A percentile compares a stretch with the other conserved stretches of the same genome.
Evolutionary conservation across 305 asterid species (phyloP).

Genomic region (Fraxinus greggii): DNA sequence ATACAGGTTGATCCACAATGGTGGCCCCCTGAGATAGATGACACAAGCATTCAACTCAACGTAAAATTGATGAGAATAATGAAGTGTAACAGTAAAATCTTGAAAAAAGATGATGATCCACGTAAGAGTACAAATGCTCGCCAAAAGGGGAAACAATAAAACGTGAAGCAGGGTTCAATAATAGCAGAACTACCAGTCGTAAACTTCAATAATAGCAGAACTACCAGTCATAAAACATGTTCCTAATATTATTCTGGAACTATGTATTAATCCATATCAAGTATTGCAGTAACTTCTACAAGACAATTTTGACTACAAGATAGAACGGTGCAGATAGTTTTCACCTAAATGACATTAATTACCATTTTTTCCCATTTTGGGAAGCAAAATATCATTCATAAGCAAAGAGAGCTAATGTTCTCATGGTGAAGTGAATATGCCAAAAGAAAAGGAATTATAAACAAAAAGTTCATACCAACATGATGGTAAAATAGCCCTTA

Average conservation of each 20-base stretch:
- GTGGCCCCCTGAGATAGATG: conserved; percentile 67
- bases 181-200: not conserved
- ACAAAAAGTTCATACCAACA: not conserved
- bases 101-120: not conserved
- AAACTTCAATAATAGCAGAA: not conserved
- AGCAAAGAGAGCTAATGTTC: not conserved
- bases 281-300: not conserved
- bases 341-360: not conserved
- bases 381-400: not conserved
- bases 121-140: not conserved
- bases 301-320: not conserved
- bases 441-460: not conserved
- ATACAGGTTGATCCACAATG: conserved; percentile 64
- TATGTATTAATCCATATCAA: not conserved
- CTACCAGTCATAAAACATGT: not conserved
- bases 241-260: not conserved
- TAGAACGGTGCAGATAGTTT: not conserved
- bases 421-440: not conserved
- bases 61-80: not conserved
- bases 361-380: not conserved
- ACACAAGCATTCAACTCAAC: conserved; percentile 12
- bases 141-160: not conserved
- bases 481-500: not conserved
- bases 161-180: not conserved
- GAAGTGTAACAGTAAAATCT: not conserved